Evolutionary conservation across 352 stramenopile genomes (phyloP).

Genomic region (Plasmopara halstedii): DNA sequence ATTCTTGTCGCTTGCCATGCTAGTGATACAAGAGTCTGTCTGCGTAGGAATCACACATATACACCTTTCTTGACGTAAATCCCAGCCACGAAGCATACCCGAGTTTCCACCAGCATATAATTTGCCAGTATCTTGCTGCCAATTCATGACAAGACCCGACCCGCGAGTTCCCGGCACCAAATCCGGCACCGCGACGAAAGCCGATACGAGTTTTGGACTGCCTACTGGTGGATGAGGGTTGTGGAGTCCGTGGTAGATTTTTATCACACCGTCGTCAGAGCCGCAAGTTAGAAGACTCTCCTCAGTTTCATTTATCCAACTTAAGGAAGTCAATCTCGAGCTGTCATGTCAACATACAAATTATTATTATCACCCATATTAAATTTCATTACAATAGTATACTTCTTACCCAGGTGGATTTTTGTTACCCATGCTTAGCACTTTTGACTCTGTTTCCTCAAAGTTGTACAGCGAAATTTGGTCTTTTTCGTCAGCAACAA

Average conservation of each 20-base stretch:
- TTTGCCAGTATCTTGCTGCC: slow-evolving; percentile 88
- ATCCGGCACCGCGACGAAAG: slow-evolving; percentile 92
- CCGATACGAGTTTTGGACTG: slow-evolving; percentile 79
- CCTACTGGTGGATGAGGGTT: slow-evolving; percentile 30
- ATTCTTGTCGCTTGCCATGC: slow-evolving; percentile 70
- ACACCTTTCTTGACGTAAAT: slow-evolving; percentile 90
- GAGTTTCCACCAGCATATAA: slow-evolving; percentile 93
- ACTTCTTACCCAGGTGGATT: slow-evolving; percentile 75
- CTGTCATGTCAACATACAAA: slow-evolving; percentile 16
- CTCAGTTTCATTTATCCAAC: slow-evolving; percentile 95
- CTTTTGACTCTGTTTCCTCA: slow-evolving; percentile 81
- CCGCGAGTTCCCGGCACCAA: slow-evolving; percentile 84
- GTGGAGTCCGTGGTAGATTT: slow-evolving; percentile 90
- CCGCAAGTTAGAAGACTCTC: slow-evolving; percentile 92
- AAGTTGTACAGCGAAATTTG: slow-evolving; percentile 95
- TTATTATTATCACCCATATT: slow-evolving; percentile 10
- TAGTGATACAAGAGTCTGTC: slow-evolving; percentile 88
- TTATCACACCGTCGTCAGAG: slow-evolving; percentile 95
- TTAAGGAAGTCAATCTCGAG: slow-evolving; percentile 89
- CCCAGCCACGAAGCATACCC: slow-evolving; percentile 89
- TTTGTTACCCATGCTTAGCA: slow-evolving; percentile 78
- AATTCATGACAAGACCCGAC: slow-evolving; percentile 94
- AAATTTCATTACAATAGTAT: neutral
- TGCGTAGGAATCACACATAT: slow-evolving; percentile 75
- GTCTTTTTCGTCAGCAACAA: slow-evolving; percentile 93